Evolutionary conservation across 2,329 filamentous ascomycete species (phyloP), one percentile per base, ranked within the genome.

Genomic region (Colletotrichum paranaense): DNA sequence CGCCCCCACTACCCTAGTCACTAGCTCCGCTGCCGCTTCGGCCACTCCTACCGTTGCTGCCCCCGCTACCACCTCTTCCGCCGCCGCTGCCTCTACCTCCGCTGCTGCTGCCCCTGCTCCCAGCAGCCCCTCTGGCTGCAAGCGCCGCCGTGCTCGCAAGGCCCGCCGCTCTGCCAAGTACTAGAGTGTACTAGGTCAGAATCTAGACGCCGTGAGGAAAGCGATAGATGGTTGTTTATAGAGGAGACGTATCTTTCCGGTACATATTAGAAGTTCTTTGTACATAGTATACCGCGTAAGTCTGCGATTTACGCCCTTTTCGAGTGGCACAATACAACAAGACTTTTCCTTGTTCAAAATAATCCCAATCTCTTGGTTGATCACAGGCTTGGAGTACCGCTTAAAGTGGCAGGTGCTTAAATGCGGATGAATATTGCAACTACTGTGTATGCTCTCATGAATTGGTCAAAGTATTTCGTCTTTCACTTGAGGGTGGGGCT

Each of bases 111-210:
- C 67, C n/a, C 26, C 74, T 35, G 30, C 63, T 14, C 19, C 73
- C n/a, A 28, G 57, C 30, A 8, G 26, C 67, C 52, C 32, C 22
- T 16, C 67, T 1, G 49, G 68, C 58, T 72, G 74, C 66, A 68
- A 68, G 64, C 56, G 62, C 49, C 73, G 74, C 52, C 73, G 74
- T n/a, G 71, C 73, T 32, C 73, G 67, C 55, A 74, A 72, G 62
- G 69, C 74, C 38, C 69, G 73, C 62, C 73, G 74, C 49, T 68
- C 74, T 58, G 74, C 73, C 16, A 62, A 74, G 52, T 69, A 73
- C 70, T 73, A 73, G 42, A 49, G 42, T n/a, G 19, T 49, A 22
- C 42, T 49, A 69, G 60, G 9, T 28, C 26, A 4, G 2, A 28
- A 5, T 9, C 62, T 28, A 5, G 19, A 19, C 24, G 14, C 55